Base-by-base conservation (phyloP, 73 alveolate genomes). In the Stentor coeruleus region DNA sequence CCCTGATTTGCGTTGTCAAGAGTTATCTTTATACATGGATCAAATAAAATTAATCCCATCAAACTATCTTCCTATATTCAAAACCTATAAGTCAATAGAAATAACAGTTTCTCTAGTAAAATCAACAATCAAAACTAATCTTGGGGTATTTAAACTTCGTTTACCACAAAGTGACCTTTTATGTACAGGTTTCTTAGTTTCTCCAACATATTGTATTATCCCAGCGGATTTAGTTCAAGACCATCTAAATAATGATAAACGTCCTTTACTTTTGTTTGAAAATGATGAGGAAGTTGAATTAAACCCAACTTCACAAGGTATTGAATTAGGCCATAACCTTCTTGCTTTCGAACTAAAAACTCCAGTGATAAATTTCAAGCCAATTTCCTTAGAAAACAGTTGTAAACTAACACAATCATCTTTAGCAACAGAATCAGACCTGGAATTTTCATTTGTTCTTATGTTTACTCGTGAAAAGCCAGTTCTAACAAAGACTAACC, bases 1-100 rank as follows among this genome's bases (percentile, higher is more conserved):
- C 66, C 66, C 66, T 49, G 66, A 49, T 49, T 20, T 49, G 28
- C 66, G 66, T 11, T 49, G 66, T 49, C 66, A 49, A 6, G 66
- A 6, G 20, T 49, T 49, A 20, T 11, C 66, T 49, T 20, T 49
- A 11, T 49, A 49, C 66, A 49, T 11, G 28, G 20, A 49, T 49
- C 20, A 6, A 6, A 11, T 20, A 49, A 20, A 6, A 49, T 11
- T 49, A 6, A 49, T 20, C 20, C 66, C 66, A 20, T 11, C 6
- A 20, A 11, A 6, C 66, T 49, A 49, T 20, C 20, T 20, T 11
- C 20, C 66, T 49, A 6, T 49, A 11, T 49, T 11, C 66, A 49
- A 6, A 6, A 6, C 6, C 66, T 6, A 49, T 6, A 11, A 6
- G 28, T 20, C 6, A 11, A 11, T 49, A 49, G 66, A 49, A 20